Conservation (phyloP, 768 basidiomycete genomes). For the Boletus pseudo-olivaceus region DNA sequence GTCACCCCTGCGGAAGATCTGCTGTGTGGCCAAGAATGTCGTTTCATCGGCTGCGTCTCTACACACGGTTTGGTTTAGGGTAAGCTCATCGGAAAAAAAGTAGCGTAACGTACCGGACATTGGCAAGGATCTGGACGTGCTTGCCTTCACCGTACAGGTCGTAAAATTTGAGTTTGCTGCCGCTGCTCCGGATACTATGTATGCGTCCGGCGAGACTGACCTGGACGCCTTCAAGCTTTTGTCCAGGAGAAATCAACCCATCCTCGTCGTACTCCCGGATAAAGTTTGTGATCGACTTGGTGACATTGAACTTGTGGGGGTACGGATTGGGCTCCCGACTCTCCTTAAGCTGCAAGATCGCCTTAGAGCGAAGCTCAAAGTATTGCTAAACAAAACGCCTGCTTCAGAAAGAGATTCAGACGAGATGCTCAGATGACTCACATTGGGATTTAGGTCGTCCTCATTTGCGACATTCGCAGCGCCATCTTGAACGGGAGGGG, state of each 20-base stretch:
- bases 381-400: constrained; percentile 68
- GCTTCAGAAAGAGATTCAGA: not conserved
- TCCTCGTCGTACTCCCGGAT: constrained; percentile 70
- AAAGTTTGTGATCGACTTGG: constrained; percentile 68
- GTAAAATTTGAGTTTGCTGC: constrained; percentile 88
- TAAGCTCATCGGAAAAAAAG: not conserved
- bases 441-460: constrained; percentile 88
- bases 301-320: constrained; percentile 98
- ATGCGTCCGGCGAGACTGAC: constrained; percentile 87
- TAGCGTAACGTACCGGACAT: constrained; percentile 58
- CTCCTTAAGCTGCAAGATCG: constrained; percentile 81
- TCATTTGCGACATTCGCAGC: constrained; percentile 50
- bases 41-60: constrained; percentile 63
- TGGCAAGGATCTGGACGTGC: constrained; percentile 96
- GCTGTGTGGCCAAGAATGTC: constrained; percentile 68
- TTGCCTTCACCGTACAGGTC: constrained; percentile 89
- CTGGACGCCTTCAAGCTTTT: constrained; percentile 52
- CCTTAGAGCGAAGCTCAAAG: constrained; percentile 87
- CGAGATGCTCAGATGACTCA: constrained; percentile 39
- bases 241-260: constrained; percentile 64
- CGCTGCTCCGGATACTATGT: constrained; percentile 81
- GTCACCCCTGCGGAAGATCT: constrained; percentile 91
- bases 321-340: constrained; percentile 90
- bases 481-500: constrained; percentile 35
- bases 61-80: constrained; percentile 16